phyloP scores from a whole-genome alignment of 192 early-diverging fungal genomes.

The Coemansia sp. region DNA sequence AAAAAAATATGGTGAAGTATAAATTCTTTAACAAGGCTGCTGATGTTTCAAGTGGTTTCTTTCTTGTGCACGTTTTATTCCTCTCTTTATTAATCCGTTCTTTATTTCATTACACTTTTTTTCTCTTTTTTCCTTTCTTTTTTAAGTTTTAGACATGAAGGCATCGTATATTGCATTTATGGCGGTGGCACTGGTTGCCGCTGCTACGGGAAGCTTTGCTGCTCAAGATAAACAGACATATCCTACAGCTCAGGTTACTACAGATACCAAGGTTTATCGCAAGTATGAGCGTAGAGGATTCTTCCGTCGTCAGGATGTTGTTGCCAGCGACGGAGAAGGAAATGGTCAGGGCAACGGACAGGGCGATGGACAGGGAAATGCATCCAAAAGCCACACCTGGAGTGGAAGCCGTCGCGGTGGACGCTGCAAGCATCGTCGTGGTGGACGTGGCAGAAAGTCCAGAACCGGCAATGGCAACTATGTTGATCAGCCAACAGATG shows the following conservation, averaged over 20 bases:
- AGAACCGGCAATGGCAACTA: not conserved
- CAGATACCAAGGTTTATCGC: not conserved
- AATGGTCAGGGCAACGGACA: not conserved
- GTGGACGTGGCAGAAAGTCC: not conserved
- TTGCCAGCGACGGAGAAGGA: not conserved
- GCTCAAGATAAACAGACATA: too few species aligned
- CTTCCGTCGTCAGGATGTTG: not conserved
- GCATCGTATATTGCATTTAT: conserved; percentile 1
- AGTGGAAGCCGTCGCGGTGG: conserved; percentile 7
- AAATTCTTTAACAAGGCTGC: too few species aligned
- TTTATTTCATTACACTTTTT: not conserved
- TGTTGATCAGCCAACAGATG: not conserved
- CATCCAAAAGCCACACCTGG: not conserved
- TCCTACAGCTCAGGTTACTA: too few species aligned
- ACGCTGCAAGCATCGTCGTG: conserved; percentile 6
- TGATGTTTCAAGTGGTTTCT: too few species aligned
- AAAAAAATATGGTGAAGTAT: too few species aligned
- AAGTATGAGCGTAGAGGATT: not conserved
- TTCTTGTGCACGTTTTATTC: not conserved
- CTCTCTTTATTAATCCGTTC: not conserved
- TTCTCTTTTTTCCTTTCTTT: not conserved
- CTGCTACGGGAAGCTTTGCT: not conserved
- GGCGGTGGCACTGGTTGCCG: conserved; percentile 3
- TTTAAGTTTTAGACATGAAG: conserved; percentile 1
- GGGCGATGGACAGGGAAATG: not conserved